Percentiles rank a stretch among this genome's conserved stretches.
phyloP scores from a whole-genome alignment of 1,284 basidiomycete genomes.

The Heterobasidion irregulare region DNA sequence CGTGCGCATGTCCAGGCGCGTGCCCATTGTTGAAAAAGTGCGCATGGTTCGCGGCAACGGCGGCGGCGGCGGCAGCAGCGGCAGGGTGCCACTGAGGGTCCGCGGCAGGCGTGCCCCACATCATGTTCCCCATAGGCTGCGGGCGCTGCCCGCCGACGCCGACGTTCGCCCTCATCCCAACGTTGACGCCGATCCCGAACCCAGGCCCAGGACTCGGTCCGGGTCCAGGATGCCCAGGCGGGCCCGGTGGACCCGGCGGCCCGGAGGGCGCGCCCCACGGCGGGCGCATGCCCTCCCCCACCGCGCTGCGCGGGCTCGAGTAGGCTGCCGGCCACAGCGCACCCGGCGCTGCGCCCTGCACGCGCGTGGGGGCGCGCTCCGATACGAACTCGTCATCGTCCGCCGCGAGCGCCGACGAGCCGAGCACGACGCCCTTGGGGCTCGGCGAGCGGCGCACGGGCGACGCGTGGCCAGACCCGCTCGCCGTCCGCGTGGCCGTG shows the following conservation, averaged over 20 bases:
- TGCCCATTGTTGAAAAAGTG: slow-evolving; percentile 28
- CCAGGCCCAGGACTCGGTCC: not conserved
- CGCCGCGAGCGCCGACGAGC: slow-evolving; percentile 66
- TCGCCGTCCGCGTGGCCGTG: not conserved
- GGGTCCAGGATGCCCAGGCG: not conserved
- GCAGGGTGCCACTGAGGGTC: slow-evolving; percentile 41
- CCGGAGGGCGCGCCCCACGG: not conserved
- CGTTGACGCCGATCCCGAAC: slow-evolving; percentile 3
- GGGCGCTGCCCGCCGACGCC: slow-evolving; percentile 23
- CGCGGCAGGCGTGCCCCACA: slow-evolving; percentile 31
- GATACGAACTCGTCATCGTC: slow-evolving; percentile 74
- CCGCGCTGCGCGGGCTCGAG: not conserved
- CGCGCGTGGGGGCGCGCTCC: slow-evolving; percentile 18
- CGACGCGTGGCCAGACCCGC: slow-evolving; percentile 12
- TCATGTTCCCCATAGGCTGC: slow-evolving; percentile 26
- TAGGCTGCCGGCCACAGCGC: not conserved
- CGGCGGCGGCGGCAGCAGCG: slow-evolving; percentile 4
- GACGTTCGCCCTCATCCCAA: not conserved
- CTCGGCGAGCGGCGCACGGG: slow-evolving; percentile 53
- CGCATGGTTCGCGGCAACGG: slow-evolving; percentile 6
- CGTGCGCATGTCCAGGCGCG: not conserved
- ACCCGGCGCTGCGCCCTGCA: slow-evolving; percentile 13
- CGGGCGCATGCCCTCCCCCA: not conserved
- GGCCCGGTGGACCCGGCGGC: not conserved
- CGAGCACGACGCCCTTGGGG: slow-evolving; percentile 56